Percentiles rank a stretch among this genome's conserved stretches.
phyloP scores from a whole-genome alignment of 2,329 filamentous ascomycete genomes.

The Fulvia fulva region DNA sequence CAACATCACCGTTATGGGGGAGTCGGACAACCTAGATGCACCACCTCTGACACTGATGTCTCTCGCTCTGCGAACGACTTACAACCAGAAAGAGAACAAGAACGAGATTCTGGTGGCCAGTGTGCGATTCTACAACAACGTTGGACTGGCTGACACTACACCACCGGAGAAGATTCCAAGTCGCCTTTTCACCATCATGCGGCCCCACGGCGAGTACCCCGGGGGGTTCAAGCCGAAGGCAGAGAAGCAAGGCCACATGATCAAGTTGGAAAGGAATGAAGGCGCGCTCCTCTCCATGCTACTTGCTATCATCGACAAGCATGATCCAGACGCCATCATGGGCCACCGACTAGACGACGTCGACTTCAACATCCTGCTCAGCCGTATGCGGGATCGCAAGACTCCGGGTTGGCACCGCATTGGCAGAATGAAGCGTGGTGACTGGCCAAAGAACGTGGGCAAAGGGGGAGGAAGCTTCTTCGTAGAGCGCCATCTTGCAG shows the following conservation, averaged over 20 bases:
- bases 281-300: constrained; percentile 82
- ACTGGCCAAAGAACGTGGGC: constrained; percentile 84
- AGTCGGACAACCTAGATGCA: constrained; percentile 75
- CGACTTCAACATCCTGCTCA: constrained; percentile 87
- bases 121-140: constrained; percentile 86
- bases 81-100: constrained; percentile 90
- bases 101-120: constrained; percentile 92
- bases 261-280: constrained; percentile 80
- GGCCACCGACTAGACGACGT: constrained; percentile 97
- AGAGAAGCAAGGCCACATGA: constrained; percentile 68
- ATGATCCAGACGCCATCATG: constrained; percentile 89
- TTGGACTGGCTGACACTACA: constrained; percentile 81
- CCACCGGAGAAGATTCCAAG: constrained; percentile 84
- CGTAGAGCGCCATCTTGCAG: constrained; percentile 82
- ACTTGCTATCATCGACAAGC: constrained; percentile 78
- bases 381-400: constrained; percentile 81
- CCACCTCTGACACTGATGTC: constrained; percentile 96
- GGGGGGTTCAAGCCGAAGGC: constrained; percentile 78
- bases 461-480: constrained; percentile 88
- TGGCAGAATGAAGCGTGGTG: constrained; percentile 73
- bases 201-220: constrained; percentile 76
- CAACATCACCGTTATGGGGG: constrained; percentile 66
- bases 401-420: constrained; percentile 93
- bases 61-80: constrained; percentile 77
- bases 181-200: constrained; percentile 85